These are phyloP conservation scores for Trypanosomatidae sp. DNA, from an alignment of 208 protist genomes.

Conservation along the genomic window DNA sequence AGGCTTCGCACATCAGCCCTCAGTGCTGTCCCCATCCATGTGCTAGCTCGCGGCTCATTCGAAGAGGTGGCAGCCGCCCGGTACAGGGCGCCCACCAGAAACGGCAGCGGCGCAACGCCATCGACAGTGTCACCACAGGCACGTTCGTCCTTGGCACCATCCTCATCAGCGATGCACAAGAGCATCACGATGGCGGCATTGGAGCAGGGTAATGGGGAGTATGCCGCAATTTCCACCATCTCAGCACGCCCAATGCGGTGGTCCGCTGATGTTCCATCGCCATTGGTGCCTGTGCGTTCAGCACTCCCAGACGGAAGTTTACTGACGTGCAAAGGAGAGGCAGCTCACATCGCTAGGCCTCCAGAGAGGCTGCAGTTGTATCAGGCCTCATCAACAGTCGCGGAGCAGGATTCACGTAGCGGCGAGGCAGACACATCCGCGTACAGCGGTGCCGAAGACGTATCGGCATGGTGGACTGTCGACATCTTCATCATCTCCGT, in stretches of 20 bases:
- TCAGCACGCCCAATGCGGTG: not conserved
- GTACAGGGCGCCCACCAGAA: not conserved
- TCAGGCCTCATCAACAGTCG: not conserved
- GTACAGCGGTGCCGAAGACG: not conserved
- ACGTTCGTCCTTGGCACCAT: not conserved
- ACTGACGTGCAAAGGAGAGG: not conserved
- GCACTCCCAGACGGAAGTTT: not conserved
- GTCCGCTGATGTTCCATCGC: not conserved
- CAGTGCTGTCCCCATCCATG: not conserved
- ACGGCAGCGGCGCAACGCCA: not conserved
- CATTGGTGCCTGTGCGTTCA: not conserved
- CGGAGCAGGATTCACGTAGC: not conserved
- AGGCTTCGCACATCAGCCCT: not conserved
- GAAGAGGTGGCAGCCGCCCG: not conserved
- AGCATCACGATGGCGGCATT: not conserved
- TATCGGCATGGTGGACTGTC: slow-evolving; percentile 27
- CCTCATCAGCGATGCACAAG: not conserved
- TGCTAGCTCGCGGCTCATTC: not conserved
- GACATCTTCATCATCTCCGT: slow-evolving; percentile 14
- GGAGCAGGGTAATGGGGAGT: not conserved
- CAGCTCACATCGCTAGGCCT: not conserved
- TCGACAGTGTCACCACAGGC: not conserved
- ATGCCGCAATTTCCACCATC: not conserved
- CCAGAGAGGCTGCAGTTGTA: not conserved
- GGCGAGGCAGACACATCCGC: not conserved